These are phyloP conservation scores for Scopulariopsis brevicaulis DNA, from an alignment of 2,329 filamentous ascomycete genomes.

Conservation along the genomic window DNA sequence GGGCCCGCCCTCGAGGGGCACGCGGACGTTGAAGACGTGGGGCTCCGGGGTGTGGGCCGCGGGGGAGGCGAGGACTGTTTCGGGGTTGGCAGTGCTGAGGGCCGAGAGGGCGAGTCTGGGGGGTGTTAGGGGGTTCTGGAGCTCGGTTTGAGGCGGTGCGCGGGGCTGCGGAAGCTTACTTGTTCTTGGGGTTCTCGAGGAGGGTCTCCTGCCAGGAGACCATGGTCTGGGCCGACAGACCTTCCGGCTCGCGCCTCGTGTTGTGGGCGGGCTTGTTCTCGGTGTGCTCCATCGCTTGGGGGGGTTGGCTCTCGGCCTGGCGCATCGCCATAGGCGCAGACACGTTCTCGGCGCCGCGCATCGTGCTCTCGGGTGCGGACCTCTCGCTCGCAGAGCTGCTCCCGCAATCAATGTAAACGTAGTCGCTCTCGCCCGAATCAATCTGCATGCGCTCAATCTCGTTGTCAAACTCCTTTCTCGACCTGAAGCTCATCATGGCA, in stretches of 20 bases:
- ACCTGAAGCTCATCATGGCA: not conserved
- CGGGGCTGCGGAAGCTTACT: slow-evolving; percentile 25
- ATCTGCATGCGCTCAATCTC: not conserved
- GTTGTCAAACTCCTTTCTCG: not conserved
- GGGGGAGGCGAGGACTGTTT: slow-evolving; percentile 52
- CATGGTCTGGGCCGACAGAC: slow-evolving; percentile 38
- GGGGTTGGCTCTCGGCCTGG: too few species aligned
- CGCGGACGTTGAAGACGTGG: slow-evolving; percentile 74
- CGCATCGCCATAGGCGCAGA: slow-evolving; percentile 23
- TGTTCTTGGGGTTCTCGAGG: slow-evolving; percentile 54
- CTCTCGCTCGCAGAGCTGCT: not conserved
- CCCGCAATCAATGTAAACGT: not conserved
- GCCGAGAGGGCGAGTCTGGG: slow-evolving; percentile 63
- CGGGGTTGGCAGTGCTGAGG: slow-evolving; percentile 55
- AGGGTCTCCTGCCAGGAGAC: slow-evolving; percentile 50
- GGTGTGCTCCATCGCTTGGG: not conserved
- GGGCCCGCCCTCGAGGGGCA: slow-evolving; percentile 70
- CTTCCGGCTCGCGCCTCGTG: slow-evolving; percentile 22
- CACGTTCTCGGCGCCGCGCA: slow-evolving; percentile 30
- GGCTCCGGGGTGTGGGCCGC: slow-evolving; percentile 54
- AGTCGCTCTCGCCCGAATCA: not conserved
- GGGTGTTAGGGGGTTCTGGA: not conserved
- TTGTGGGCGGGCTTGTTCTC: too few species aligned
- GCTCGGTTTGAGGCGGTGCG: not conserved
- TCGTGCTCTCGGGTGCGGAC: slow-evolving; percentile 2